Base-by-base conservation (phyloP, 495 filamentous ascomycete genomes). In the Penicillium canariense region DNA sequence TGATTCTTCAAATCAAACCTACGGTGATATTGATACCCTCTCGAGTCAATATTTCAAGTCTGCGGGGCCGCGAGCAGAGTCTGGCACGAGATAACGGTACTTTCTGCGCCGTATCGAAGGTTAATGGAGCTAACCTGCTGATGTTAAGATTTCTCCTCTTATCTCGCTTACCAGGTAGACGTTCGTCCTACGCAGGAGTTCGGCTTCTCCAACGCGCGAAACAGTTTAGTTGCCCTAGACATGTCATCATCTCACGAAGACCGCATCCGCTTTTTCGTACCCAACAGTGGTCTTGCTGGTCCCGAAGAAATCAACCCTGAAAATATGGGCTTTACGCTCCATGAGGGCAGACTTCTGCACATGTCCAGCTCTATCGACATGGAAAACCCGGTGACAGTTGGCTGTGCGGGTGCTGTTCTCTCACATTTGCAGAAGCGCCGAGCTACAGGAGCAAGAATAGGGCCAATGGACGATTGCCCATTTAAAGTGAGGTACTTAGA, bases 341-440 rank as follows among this genome's bases (percentile, higher is more conserved):
- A 74, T 30, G 88, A 90, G 54, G 84, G 82, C 34, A 84, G 82
- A 58, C 66, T 95, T 3, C 71, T 96, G 46, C 83, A 85, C 20
- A 77, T 97, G 6, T 84, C 85, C 7, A 82, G 85, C 11, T 82
- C 72, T 59, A 81, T 98, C 46, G 89, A 96, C 58, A 72, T 96
- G 50, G 88, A 92, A 11, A 96, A 89, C 61, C 78, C 68, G 3
- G 68, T 88, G 23, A 83, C 86, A 5, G 81, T 89, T 30, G 90
- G 92, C 0, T 97, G 94, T 64, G 87, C 87, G 28, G 91, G 95
- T 27, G 92, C 91, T 14, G 73, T 98, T 14, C 76, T 98, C 30
- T 81, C 81, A 4, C 91, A 95, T 54, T 63, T 97, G 10, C 84
- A 90, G 61, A 80, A 90, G 50, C 81, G 86, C 49, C 83, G 81